Evolutionary conservation across 2,329 filamentous ascomycete genomes (phyloP).

Genomic region (Fusarium illudens): DNA sequence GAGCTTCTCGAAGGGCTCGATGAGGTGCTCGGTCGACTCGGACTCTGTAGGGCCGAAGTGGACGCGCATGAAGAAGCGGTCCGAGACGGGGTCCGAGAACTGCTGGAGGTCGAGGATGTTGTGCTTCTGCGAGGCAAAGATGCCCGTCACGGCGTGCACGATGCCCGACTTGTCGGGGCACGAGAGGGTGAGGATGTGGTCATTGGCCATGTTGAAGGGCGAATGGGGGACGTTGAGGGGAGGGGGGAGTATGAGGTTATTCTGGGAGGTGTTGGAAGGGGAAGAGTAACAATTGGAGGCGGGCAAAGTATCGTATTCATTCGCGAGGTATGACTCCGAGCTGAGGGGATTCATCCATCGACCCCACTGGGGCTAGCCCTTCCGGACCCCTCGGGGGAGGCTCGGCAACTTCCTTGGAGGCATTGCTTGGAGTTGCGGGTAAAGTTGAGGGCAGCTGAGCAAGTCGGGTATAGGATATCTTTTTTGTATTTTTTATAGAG

Average conservation of each 20-base stretch:
- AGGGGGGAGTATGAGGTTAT: too few species aligned
- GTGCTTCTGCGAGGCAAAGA: slow-evolving; percentile 76
- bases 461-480: background rate
- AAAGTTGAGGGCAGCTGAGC: background rate
- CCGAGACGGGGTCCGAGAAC: slow-evolving; percentile 77
- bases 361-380: slow-evolving; percentile 43
- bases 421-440: background rate
- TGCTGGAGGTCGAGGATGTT: slow-evolving; percentile 88
- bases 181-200: slow-evolving; percentile 81
- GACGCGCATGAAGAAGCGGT: slow-evolving; percentile 89
- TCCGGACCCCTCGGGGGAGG: slow-evolving; percentile 27
- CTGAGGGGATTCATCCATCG: slow-evolving; percentile 8
- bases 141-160: slow-evolving; percentile 82
- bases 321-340: slow-evolving; percentile 31
- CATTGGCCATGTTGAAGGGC: slow-evolving; percentile 53
- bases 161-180: slow-evolving; percentile 88
- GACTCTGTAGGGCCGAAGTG: slow-evolving; percentile 73
- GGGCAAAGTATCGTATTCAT: background rate
- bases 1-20: slow-evolving; percentile 65
- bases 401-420: slow-evolving; percentile 1
- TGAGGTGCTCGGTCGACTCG: slow-evolving; percentile 60
- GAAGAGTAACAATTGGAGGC: slow-evolving; percentile 8
- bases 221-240: background rate
- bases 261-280: slow-evolving; percentile 19
- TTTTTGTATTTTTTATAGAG: background rate